Evolutionary conservation across 768 basidiomycete species (phyloP).

Genomic region (Russula abietina): DNA sequence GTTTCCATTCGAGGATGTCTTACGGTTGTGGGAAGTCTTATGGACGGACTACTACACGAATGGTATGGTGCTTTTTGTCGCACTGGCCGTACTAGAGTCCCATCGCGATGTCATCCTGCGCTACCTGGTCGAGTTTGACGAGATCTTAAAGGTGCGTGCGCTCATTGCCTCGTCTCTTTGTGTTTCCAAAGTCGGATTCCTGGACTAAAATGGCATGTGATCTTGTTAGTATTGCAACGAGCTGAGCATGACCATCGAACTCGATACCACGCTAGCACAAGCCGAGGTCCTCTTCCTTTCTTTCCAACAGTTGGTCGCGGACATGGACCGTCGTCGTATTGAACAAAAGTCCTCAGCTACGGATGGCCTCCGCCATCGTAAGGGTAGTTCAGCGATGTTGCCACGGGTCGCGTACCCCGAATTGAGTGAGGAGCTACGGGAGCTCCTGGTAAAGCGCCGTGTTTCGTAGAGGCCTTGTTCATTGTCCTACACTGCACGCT

Average conservation of each 20-base stretch:
- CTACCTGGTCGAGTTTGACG: constrained; percentile 93
- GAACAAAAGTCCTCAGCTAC: constrained; percentile 39
- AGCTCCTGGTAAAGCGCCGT: constrained; percentile 17
- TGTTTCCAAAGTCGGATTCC: neutral
- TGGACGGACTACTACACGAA: constrained; percentile 91
- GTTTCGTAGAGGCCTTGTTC: neutral
- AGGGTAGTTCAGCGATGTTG: neutral
- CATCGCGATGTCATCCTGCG: constrained; percentile 93
- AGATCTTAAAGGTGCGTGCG: constrained; percentile 57
- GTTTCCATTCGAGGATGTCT: constrained; percentile 86
- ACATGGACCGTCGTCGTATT: constrained; percentile 74
- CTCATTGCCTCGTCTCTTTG: neutral
- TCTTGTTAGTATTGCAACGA: constrained; percentile 77
- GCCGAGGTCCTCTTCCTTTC: constrained; percentile 96
- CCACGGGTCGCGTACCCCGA: constrained; percentile 14
- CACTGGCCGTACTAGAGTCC: constrained; percentile 88
- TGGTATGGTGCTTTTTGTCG: constrained; percentile 87
- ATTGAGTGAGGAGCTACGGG: constrained; percentile 21
- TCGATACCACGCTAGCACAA: constrained; percentile 92
- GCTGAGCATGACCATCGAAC: constrained; percentile 92
- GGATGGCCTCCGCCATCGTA: constrained; percentile 34
- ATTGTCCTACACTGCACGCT: neutral
- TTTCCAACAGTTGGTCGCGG: constrained; percentile 81
- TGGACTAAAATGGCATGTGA: neutral
- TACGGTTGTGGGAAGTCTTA: constrained; percentile 88